Evolutionary conservation across 768 basidiomycete species (phyloP).

Genomic region (Suillus americanus): DNA sequence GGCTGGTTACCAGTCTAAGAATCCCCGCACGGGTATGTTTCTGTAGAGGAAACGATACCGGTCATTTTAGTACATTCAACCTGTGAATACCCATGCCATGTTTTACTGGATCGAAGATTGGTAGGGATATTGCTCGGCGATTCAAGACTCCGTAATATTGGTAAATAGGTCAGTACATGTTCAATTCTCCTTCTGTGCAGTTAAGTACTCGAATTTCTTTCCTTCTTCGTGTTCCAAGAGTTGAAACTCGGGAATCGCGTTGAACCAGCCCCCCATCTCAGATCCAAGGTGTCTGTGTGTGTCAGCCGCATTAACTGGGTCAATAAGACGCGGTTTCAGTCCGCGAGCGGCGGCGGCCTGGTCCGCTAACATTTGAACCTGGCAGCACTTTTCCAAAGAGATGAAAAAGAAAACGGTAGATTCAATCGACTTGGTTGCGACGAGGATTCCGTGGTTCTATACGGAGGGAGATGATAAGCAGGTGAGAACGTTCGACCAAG

Average conservation of each 20-base stretch:
- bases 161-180: not conserved
- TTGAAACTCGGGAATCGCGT: slow-evolving; percentile 37
- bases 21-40: too few species aligned
- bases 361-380: slow-evolving; percentile 29
- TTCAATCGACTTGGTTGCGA: slow-evolving; percentile 24
- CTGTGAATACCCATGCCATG: not conserved
- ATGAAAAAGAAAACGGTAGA: slow-evolving; percentile 25
- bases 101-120: not conserved
- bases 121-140: not conserved
- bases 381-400: slow-evolving; percentile 29
- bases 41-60: too few species aligned
- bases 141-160: not conserved
- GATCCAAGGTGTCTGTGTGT: slow-evolving; percentile 28
- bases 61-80: not conserved
- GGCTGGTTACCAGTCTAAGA: too few species aligned
- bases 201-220: slow-evolving; percentile 12
- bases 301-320: slow-evolving; percentile 26
- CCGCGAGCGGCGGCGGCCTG: slow-evolving; percentile 26
- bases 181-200: not conserved
- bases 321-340: not conserved
- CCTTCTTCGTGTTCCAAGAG: slow-evolving; percentile 38
- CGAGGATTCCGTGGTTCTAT: slow-evolving; percentile 29
- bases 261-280: slow-evolving; percentile 37
- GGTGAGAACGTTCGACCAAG: not conserved
- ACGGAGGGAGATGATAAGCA: not conserved